Conservation (phyloP, 2,329 filamentous ascomycete species). For the Calonectria honghensis region DNA sequence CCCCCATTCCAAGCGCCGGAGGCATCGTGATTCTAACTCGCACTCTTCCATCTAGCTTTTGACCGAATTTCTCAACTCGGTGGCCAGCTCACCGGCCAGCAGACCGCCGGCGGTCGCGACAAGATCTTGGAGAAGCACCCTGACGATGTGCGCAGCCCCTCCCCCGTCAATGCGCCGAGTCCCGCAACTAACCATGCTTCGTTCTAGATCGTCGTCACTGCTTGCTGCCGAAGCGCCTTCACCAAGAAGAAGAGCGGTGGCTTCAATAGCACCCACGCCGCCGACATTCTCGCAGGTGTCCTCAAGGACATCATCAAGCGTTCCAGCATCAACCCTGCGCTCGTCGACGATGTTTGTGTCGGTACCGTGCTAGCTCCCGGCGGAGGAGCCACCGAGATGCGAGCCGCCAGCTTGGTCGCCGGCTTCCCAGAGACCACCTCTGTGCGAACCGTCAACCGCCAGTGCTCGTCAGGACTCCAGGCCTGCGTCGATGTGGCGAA, state of each 20-base stretch:
- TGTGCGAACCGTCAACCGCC: slow-evolving; percentile 92
- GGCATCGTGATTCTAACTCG: slow-evolving; percentile 35
- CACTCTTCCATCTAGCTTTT: slow-evolving; percentile 65
- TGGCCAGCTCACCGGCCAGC: slow-evolving; percentile 78
- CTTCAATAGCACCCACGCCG: slow-evolving; percentile 94
- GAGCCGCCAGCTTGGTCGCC: slow-evolving; percentile 91
- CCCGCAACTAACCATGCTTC: slow-evolving; percentile 50
- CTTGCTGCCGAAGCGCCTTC: slow-evolving; percentile 91
- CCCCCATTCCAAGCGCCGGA: not conserved
- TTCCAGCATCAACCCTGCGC: slow-evolving; percentile 89
- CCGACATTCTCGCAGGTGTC: slow-evolving; percentile 89
- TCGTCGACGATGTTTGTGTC: slow-evolving; percentile 95
- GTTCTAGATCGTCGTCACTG: slow-evolving; percentile 87
- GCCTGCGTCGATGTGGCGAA: slow-evolving; percentile 96
- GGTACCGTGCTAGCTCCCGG: slow-evolving; percentile 94
- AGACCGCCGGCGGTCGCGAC: slow-evolving; percentile 70
- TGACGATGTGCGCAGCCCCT: slow-evolving; percentile 73
- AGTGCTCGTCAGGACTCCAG: slow-evolving; percentile 95
- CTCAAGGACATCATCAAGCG: slow-evolving; percentile 88
- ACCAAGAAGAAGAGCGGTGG: slow-evolving; percentile 94
- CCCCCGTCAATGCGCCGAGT: slow-evolving; percentile 14
- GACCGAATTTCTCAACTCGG: slow-evolving; percentile 77
- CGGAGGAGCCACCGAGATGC: slow-evolving; percentile 97
- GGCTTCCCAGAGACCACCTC: slow-evolving; percentile 91
- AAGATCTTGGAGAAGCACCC: slow-evolving; percentile 79